Conservation (phyloP, 495 filamentous ascomycete genomes). For the Xylaria sp. region DNA sequence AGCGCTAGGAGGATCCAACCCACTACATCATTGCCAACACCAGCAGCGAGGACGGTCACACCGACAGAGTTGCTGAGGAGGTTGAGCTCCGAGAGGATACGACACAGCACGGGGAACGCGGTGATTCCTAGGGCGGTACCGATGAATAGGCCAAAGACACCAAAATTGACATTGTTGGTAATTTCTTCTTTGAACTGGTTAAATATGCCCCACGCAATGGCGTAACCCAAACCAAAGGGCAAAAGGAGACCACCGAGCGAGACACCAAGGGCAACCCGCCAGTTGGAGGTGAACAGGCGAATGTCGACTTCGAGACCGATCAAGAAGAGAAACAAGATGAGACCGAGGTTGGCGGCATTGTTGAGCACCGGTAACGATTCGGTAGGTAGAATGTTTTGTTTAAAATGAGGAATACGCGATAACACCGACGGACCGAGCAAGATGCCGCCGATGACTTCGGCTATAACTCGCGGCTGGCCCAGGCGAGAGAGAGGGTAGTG, state of each 20-base stretch:
- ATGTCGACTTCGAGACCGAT: constrained; percentile 94
- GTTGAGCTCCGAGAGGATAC: constrained; percentile 93
- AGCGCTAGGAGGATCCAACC: constrained; percentile 95
- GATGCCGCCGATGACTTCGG: constrained; percentile 94
- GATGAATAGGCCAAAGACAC: constrained; percentile 89
- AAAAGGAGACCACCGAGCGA: constrained; percentile 85
- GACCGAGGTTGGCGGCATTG: constrained; percentile 87
- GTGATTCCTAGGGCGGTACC: constrained; percentile 96
- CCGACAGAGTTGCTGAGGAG: constrained; percentile 85
- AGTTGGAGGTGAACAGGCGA: constrained; percentile 83
- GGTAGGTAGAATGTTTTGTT: constrained; percentile 74
- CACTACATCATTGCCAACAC: constrained; percentile 93
- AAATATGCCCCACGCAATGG: constrained; percentile 87
- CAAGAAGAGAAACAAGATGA: constrained; percentile 90
- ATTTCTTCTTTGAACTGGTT: constrained; percentile 75
- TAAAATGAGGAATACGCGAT: constrained; percentile 84
- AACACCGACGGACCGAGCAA: constrained; percentile 87
- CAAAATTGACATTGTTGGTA: constrained; percentile 72
- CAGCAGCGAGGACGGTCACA: constrained; percentile 89
- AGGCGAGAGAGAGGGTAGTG: constrained; percentile 79
- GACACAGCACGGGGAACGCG: constrained; percentile 93
- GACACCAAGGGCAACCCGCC: constrained; percentile 83
- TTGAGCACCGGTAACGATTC: constrained; percentile 76
- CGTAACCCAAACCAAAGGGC: constrained; percentile 73
- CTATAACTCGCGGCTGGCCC: constrained; percentile 91